Evolutionary conservation across 139 green algal genomes (phyloP), one percentile per base, ranked within the genome.

Genomic region (Helicosporidium sp.): DNA sequence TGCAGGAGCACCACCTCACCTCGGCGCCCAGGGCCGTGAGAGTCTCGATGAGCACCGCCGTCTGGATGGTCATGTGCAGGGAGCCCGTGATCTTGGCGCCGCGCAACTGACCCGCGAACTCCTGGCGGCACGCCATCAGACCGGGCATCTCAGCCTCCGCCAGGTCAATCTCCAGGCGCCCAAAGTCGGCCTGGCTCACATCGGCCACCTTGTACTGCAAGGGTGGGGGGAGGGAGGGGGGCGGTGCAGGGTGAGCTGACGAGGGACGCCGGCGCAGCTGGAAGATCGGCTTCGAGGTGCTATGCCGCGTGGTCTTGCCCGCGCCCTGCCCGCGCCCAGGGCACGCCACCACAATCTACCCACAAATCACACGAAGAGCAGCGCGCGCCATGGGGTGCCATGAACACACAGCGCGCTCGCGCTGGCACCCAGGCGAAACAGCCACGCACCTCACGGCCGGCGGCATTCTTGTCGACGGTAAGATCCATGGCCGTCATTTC

Each of bases 51-150:
- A 99, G 79, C 43, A 97, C 90, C 4, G 90, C 90, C 3, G 90
- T 99, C 77, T 97, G 90, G 54, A 99, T 87, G 48, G 90, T 99
- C 90, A 99, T 99, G 79, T 99, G 90, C 48, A 99, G 75, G 15
- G 82, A 94, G 48, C 90, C 90, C 24, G 82, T 73, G 62, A 99
- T 94, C 53, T 78, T 71, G 42, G 76, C 75, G 34, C 82, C 87
- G 74, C 87, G 89, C 60, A 97, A 81, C 16, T 85, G 85, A 73
- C 96, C 79, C 31, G 68, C 47, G 52, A 94, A 99, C 78, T 99
- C 87, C 10, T 55, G 66, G 49, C 87, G 71, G 73, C 80, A 93
- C 6, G 82, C 72, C 66, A 95, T 94, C 44, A 98, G 72, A 20
- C 89, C 89, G 40, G 89, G 89, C 81, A 94, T 94, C 71, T 99